phyloP scores from a whole-genome alignment of 306 rosid genomes.

The Alnus rubra region DNA sequence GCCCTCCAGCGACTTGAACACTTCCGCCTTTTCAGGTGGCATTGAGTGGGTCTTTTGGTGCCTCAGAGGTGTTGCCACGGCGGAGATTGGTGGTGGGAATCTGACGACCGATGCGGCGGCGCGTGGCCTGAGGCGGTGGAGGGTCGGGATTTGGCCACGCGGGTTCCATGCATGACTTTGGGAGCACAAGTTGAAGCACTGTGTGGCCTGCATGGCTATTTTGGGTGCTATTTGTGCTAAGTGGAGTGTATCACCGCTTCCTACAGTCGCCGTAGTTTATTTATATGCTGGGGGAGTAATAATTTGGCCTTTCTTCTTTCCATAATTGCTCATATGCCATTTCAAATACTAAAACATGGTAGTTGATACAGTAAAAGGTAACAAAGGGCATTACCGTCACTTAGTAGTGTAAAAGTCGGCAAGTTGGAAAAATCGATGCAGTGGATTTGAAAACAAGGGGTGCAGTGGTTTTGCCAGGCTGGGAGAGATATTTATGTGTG shows the following conservation, averaged over 20 bases:
- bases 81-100: not conserved
- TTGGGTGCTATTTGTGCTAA: too few relatives aligned
- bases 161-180: constrained; percentile 17
- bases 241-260: not conserved
- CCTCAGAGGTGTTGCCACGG: constrained; percentile 21
- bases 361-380: not conserved
- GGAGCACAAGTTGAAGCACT: constrained; percentile 3
- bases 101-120: not conserved
- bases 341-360: too few relatives aligned
- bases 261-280: not conserved
- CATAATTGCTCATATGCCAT: not conserved
- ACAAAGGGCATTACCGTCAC: constrained; percentile 24
- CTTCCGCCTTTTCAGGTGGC: constrained; percentile 50
- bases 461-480: constrained; percentile 45
- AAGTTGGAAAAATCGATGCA: not conserved
- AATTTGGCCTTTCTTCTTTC: not conserved
- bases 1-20: constrained; percentile 55
- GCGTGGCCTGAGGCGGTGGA: constrained; percentile 12
- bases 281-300: not conserved
- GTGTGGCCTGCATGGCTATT: constrained; percentile 28
- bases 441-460: constrained; percentile 40
- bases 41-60: constrained; percentile 36
- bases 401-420: not conserved
- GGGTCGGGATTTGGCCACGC: constrained; percentile 1
- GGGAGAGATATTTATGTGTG: too few relatives aligned